phyloP scores from a whole-genome alignment of 1,139 yeast genomes.

The Meyerozyma athensensis region DNA sequence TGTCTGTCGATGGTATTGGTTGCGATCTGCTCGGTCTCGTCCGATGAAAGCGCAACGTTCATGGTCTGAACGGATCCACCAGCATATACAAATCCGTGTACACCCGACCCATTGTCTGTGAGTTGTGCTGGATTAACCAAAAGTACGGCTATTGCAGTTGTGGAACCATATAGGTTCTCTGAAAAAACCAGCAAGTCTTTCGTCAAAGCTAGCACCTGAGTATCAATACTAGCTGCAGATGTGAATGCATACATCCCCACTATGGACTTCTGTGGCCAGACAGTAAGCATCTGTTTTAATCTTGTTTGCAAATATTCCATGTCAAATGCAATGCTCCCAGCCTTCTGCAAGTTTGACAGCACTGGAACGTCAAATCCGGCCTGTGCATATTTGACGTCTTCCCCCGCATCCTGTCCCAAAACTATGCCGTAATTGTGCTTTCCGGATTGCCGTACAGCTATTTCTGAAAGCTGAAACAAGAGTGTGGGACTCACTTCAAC shows the following conservation, averaged over 20 bases:
- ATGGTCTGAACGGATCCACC: slow-evolving; percentile 3
- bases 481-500: not conserved
- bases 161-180: not conserved
- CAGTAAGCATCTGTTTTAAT: slow-evolving; percentile 23
- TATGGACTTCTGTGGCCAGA: slow-evolving; percentile 22
- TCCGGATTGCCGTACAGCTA: not conserved
- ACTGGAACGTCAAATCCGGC: not conserved
- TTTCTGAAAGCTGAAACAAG: slow-evolving; percentile 1
- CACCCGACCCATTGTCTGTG: slow-evolving; percentile 7
- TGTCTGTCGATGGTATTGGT: slow-evolving; percentile 24
- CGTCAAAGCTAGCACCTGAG: slow-evolving; percentile 8
- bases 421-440: not conserved
- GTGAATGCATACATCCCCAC: slow-evolving; percentile 27
- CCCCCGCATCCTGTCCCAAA: not conserved
- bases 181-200: slow-evolving; percentile 6
- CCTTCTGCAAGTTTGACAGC: slow-evolving; percentile 11
- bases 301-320: slow-evolving; percentile 21
- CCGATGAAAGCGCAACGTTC: slow-evolving; percentile 15
- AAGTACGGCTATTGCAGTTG: slow-evolving; percentile 1
- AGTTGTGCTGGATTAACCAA: slow-evolving; percentile 7
- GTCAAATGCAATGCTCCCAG: slow-evolving; percentile 16
- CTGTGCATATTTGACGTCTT: not conserved
- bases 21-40: slow-evolving; percentile 24
- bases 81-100: slow-evolving; percentile 1
- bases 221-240: slow-evolving; percentile 7